Base-by-base conservation (phyloP, 768 basidiomycete genomes). In the Suillus subaureus region DNA sequence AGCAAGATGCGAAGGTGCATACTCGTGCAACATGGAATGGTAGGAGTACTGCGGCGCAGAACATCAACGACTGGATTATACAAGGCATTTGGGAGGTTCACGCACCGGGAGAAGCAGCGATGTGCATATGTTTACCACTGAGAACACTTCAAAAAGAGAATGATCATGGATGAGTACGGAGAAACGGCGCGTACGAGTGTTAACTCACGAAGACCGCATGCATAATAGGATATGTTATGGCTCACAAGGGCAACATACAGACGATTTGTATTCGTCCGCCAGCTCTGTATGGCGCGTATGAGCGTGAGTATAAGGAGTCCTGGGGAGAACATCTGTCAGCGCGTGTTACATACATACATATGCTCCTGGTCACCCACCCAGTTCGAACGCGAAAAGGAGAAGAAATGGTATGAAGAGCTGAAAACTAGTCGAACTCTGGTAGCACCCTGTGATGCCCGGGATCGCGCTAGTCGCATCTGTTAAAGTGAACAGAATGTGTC, bases 361-460 rank as follows among this genome's bases (percentile, higher is more conserved):
- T 12, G n/a, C n/a, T 47, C n/a, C 21, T 9, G 3, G 8, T 45
- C 4, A 47, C 45, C 2, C n/a, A 47, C 45, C 45, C n/a, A 47
- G 4, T 47, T 47, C 45, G n/a, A 47, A 23, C 0, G 9, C 45
- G 1, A 8, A 23, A n/a, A 47, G n/a, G 45, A 47, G n/a, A 23
- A 47, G n/a, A 23, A 47, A 47, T 12, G 45, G 45, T 12, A 47
- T 47, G n/a, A 47, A 47, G n/a, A 47, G 45, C 12, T 12, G n/a
- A 5, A n/a, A 6, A 12, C n/a, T 6, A 4, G 21, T 33, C 2
- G 21, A 6, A 13, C 55, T 35, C 33, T 33, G 55, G 55, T 56
- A 56, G 55, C 55, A 56, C 33, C 55, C 33, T 35, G 55, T 56
- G 12, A 56, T 56, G 6, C 55, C 55, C 12, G 55, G 55, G 11